These are phyloP conservation scores for Apiospora arundinis DNA, from an alignment of 2,329 filamentous ascomycete genomes.

Conservation along the genomic window DNA sequence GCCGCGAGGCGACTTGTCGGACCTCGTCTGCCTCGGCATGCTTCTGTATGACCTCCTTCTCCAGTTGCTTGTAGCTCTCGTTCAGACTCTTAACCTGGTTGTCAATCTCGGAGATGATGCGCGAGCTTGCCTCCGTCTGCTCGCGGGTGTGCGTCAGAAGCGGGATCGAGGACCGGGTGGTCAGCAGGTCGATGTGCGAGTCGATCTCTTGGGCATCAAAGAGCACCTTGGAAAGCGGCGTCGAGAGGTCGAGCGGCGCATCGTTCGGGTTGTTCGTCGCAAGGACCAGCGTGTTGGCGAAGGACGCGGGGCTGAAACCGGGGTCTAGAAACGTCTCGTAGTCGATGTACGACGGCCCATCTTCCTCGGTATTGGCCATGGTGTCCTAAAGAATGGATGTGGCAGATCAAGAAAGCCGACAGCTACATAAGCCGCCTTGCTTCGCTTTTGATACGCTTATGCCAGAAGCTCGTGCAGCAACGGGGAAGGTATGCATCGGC, in stretches of 20 bases:
- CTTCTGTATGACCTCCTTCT: slow-evolving; percentile 84
- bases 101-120: slow-evolving; percentile 78
- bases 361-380: slow-evolving; percentile 48
- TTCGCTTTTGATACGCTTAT: neutral
- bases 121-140: slow-evolving; percentile 74
- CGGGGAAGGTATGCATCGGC: neutral
- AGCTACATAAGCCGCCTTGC: neutral
- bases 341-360: slow-evolving; percentile 88
- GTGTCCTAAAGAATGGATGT: slow-evolving; percentile 23
- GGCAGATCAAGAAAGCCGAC: neutral
- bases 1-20: slow-evolving; percentile 73
- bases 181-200: slow-evolving; percentile 90
- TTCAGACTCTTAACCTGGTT: slow-evolving; percentile 80
- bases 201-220: slow-evolving; percentile 98
- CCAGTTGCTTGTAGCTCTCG: slow-evolving; percentile 83
- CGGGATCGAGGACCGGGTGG: slow-evolving; percentile 82
- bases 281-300: slow-evolving; percentile 88
- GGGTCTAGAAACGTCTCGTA: slow-evolving; percentile 90
- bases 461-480: neutral
- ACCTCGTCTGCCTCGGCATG: slow-evolving; percentile 88
- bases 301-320: slow-evolving; percentile 78
- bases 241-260: slow-evolving; percentile 88
- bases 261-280: slow-evolving; percentile 92
- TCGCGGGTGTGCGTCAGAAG: slow-evolving; percentile 79
- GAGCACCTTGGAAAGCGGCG: slow-evolving; percentile 88